Percentiles rank a stretch among this genome's conserved stretches.
phyloP scores from a whole-genome alignment of 2,329 filamentous ascomycete genomes.

The Penicillium sp. region DNA sequence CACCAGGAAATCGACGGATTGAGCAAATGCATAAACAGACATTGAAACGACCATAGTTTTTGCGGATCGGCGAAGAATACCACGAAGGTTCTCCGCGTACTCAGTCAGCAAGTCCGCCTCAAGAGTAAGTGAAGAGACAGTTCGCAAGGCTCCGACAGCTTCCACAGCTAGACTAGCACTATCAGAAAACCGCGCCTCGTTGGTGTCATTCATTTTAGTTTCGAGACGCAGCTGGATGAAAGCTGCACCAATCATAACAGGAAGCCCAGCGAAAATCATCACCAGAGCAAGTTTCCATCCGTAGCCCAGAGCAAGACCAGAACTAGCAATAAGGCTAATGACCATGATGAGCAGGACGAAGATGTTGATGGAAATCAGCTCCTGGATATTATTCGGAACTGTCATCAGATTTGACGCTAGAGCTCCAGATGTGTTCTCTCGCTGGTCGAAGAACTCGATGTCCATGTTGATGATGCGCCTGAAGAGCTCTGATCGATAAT shows the following conservation, averaged over 20 bases:
- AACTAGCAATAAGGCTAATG: slow-evolving; percentile 53
- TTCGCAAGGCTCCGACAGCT: slow-evolving; percentile 53
- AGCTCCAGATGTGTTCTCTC: slow-evolving; percentile 37
- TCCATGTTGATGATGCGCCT: slow-evolving; percentile 34
- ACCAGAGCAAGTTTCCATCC: slow-evolving; percentile 60
- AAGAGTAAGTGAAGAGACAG: slow-evolving; percentile 53
- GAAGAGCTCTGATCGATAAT: slow-evolving; percentile 30
- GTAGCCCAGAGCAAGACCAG: slow-evolving; percentile 52
- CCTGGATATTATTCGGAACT: slow-evolving; percentile 44
- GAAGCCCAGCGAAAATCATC: slow-evolving; percentile 52
- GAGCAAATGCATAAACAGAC: slow-evolving; percentile 33
- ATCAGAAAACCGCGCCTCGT: slow-evolving; percentile 43
- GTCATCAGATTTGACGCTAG: slow-evolving; percentile 31
- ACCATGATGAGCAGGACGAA: slow-evolving; percentile 53
- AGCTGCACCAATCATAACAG: slow-evolving; percentile 53
- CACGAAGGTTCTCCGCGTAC: slow-evolving; percentile 30
- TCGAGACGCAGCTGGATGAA: slow-evolving; percentile 57
- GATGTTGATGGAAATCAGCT: slow-evolving; percentile 57
- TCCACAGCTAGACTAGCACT: slow-evolving; percentile 52
- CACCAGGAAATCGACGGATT: slow-evolving; percentile 33
- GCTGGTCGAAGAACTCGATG: slow-evolving; percentile 38
- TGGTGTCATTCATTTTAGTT: slow-evolving; percentile 27
- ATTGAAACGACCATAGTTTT: slow-evolving; percentile 30
- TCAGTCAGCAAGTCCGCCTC: slow-evolving; percentile 45
- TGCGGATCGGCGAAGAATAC: slow-evolving; percentile 28